phyloP scores from a whole-genome alignment of 768 basidiomycete species.

The Rhodocollybia butyracea region DNA sequence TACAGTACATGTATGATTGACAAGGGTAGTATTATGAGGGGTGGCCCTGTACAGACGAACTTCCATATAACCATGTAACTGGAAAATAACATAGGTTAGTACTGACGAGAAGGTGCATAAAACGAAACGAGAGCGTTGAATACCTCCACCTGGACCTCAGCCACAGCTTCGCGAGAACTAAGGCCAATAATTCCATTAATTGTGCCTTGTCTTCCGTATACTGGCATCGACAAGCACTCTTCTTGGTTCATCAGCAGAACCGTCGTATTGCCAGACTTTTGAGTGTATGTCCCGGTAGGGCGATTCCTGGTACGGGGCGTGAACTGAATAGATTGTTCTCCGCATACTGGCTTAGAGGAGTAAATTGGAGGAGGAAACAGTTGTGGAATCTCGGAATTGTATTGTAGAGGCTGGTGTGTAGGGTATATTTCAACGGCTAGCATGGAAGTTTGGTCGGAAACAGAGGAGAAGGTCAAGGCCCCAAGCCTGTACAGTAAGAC shows the following conservation, averaged over 20 bases:
- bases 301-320: conserved; percentile 32
- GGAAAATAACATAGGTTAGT: neutral
- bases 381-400: no score
- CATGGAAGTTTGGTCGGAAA: no score
- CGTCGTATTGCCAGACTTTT: conserved; percentile 34
- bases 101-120: neutral
- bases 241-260: conserved; percentile 48
- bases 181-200: conserved; percentile 43
- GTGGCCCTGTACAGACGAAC: conserved; percentile 34
- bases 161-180: conserved; percentile 34
- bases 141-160: conserved; percentile 45
- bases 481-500: no score
- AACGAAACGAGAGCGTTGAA: conserved; percentile 11
- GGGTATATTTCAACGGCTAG: no score
- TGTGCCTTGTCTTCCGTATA: conserved; percentile 39
- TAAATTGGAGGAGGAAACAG: conserved; percentile 54
- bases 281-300: conserved; percentile 40
- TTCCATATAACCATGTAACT: conserved; percentile 44
- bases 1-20: conserved; percentile 30
- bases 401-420: conserved; percentile 46
- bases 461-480: no score
- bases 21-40: conserved; percentile 28
- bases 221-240: conserved; percentile 30
- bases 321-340: conserved; percentile 53
- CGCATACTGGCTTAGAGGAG: conserved; percentile 47